phyloP scores from a whole-genome alignment of 768 basidiomycete species.

The Rhodotorula kratochvilovae region DNA sequence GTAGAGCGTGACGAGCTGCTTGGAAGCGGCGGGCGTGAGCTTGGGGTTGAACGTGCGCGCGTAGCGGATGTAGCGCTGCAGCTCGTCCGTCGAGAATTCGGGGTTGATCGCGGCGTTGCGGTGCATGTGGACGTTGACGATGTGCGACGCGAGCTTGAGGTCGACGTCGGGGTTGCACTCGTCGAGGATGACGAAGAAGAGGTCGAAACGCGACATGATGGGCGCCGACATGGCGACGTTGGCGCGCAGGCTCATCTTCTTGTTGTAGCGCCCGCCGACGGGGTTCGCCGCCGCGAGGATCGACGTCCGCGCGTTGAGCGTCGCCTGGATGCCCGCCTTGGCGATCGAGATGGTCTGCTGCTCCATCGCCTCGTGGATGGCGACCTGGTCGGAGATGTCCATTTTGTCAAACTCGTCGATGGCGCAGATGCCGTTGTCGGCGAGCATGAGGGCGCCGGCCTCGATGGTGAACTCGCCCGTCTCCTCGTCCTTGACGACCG shows the following conservation, averaged over 20 bases:
- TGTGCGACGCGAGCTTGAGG: constrained; percentile 88
- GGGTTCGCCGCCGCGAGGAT: constrained; percentile 98
- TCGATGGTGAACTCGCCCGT: constrained; percentile 99
- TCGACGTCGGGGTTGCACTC: constrained; percentile 93
- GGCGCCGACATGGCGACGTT: constrained; percentile 98
- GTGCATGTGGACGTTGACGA: constrained; percentile 94
- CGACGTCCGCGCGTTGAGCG: constrained; percentile 92
- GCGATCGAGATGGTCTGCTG: constrained; percentile 94
- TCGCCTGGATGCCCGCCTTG: constrained; percentile 98
- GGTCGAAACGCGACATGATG: constrained; percentile 97
- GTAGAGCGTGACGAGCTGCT: constrained; percentile 92
- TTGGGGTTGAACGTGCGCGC: constrained; percentile 97
- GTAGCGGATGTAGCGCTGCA: constrained; percentile 95
- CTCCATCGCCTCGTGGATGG: constrained; percentile 99
- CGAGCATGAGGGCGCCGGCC: constrained; percentile 97
- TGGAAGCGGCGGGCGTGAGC: constrained; percentile 88
- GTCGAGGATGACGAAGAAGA: constrained; percentile 97
- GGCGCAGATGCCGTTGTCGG: constrained; percentile 99
- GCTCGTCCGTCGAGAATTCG: constrained; percentile 92
- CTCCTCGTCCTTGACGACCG: constrained; percentile 97
- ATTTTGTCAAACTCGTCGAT: constrained; percentile 99
- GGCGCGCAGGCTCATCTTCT: constrained; percentile 81
- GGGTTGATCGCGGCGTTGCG: constrained; percentile 90
- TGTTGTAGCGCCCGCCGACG: constrained; percentile 90
- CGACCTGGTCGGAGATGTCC: constrained; percentile 97